Conservation (phyloP, 2,329 filamentous ascomycete species). For the Alternaria incomplexa region DNA sequence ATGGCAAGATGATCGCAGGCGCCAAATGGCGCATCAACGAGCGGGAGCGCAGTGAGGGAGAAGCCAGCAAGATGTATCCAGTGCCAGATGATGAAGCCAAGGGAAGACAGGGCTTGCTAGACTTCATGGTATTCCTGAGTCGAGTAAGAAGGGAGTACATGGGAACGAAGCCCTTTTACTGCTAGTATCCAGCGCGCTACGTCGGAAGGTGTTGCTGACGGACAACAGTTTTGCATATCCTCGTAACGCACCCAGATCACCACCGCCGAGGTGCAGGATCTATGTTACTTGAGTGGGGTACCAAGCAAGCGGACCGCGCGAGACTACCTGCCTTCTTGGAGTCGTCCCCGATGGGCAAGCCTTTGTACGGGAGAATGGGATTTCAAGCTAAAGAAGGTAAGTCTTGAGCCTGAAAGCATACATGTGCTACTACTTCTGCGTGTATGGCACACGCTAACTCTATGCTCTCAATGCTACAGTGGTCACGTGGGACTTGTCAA, state of each 20-base stretch:
- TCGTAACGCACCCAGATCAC: constrained; percentile 48
- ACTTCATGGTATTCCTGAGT: constrained; percentile 37
- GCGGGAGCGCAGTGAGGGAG: constrained; percentile 38
- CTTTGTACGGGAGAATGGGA: constrained; percentile 48
- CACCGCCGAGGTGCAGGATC: constrained; percentile 52
- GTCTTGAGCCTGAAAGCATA: background rate
- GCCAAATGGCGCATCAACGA: constrained; percentile 48
- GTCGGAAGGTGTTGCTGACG: background rate
- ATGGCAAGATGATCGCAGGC: constrained; percentile 40
- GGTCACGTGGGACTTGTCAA: constrained; percentile 30
- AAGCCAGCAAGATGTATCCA: constrained; percentile 38
- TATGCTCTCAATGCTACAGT: constrained; percentile 3
- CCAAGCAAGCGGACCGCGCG: constrained; percentile 48
- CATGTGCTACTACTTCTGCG: background rate
- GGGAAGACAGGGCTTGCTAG: constrained; percentile 29
- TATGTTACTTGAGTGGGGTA: constrained; percentile 49
- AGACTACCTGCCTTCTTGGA: constrained; percentile 53
- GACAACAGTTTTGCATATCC: constrained; percentile 35
- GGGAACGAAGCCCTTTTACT: constrained; percentile 45
- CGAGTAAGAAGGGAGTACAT: constrained; percentile 37
- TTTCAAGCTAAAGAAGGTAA: constrained; percentile 21
- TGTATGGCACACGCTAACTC: background rate
- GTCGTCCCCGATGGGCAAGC: constrained; percentile 47
- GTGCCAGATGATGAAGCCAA: constrained; percentile 31
- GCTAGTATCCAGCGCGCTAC: constrained; percentile 20